phyloP scores from a whole-genome alignment of 2,329 filamentous ascomycete genomes.

The Diaporthe helianthi region DNA sequence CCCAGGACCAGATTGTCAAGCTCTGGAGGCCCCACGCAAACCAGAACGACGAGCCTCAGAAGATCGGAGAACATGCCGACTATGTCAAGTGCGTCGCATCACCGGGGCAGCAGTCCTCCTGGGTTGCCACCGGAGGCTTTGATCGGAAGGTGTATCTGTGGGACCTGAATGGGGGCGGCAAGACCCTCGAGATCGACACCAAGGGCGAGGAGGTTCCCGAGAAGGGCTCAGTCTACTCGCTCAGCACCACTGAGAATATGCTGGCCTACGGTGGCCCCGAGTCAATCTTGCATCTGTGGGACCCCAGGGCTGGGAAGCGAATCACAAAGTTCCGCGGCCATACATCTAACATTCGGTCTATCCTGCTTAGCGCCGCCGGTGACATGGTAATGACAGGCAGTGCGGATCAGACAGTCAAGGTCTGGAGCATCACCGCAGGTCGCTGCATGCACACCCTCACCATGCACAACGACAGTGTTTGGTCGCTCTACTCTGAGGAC shows the following conservation, averaged over 20 bases:
- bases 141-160: constrained; percentile 92
- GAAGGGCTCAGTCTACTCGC: constrained; percentile 94
- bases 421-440: constrained; percentile 95
- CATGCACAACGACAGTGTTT: constrained; percentile 98
- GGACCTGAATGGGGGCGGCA: constrained; percentile 88
- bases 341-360: constrained; percentile 90
- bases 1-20: constrained; percentile 93
- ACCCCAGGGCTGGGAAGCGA: constrained; percentile 84
- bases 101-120: constrained; percentile 68
- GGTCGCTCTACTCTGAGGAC: constrained; percentile 91
- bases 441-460: constrained; percentile 97
- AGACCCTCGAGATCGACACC: constrained; percentile 86
- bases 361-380: constrained; percentile 86
- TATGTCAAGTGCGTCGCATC: constrained; percentile 95
- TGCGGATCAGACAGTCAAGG: constrained; percentile 95
- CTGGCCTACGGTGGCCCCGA: constrained; percentile 94
- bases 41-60: constrained; percentile 71
- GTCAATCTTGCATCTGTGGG: constrained; percentile 91
- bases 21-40: constrained; percentile 82
- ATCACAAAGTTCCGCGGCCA: constrained; percentile 98
- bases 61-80: constrained; percentile 91
- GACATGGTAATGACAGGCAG: constrained; percentile 94
- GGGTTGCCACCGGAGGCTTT: constrained; percentile 93
- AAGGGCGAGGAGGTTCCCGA: constrained; percentile 82
- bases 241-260: constrained; percentile 80